Conservation (phyloP, 352 stramenopile genomes). For the Pythium plurisporium region DNA sequence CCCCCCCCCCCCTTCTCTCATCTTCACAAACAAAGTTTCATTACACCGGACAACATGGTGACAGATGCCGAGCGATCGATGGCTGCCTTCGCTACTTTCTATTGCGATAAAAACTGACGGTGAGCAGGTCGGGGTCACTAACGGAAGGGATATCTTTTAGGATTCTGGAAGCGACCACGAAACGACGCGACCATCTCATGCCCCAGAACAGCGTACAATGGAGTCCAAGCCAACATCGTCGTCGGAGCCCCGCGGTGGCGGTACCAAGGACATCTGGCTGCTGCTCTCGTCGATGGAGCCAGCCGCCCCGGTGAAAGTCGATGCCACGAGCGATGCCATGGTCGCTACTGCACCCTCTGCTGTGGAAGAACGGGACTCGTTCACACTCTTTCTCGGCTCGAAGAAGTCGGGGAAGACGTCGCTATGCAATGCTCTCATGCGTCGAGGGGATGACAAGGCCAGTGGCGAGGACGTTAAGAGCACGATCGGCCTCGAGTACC, state of each 20-base stretch:
- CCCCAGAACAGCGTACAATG: neutral
- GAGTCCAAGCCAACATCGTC: slow-evolving; percentile 1
- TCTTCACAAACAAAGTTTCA: no score
- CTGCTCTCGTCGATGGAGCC: slow-evolving; percentile 53
- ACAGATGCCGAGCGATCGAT: no score
- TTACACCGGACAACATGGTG: no score
- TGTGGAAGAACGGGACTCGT: slow-evolving; percentile 60
- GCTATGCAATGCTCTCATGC: slow-evolving; percentile 63
- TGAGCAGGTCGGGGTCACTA: no score
- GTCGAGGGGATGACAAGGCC: slow-evolving; percentile 43
- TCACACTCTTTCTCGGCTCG: slow-evolving; percentile 62
- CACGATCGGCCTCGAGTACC: slow-evolving; percentile 89
- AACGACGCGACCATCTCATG: neutral
- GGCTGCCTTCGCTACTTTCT: neutral
- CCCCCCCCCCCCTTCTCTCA: no score
- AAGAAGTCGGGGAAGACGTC: slow-evolving; percentile 79
- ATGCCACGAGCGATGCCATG: neutral
- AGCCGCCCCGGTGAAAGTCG: slow-evolving; percentile 17
- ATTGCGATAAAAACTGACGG: no score
- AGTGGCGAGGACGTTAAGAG: slow-evolving; percentile 81
- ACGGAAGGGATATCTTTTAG: no score
- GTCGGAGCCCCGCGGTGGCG: neutral
- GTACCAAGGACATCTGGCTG: slow-evolving; percentile 68
- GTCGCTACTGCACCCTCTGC: neutral
- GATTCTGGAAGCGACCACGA: neutral